Conservation (phyloP, 768 basidiomycete species). For the Kwoniella heveanensis region DNA sequence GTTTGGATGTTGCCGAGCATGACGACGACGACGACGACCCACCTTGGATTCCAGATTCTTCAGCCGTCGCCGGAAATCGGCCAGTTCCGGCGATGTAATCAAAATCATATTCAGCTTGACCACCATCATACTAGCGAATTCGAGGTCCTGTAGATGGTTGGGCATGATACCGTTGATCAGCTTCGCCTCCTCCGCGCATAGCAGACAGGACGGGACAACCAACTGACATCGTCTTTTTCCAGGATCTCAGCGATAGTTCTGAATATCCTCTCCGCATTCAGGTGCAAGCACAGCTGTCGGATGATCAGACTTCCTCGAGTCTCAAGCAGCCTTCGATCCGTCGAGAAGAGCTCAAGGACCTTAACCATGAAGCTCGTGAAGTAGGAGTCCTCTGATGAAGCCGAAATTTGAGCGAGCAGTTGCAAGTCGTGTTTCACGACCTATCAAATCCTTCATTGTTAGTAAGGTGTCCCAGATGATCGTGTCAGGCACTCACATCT, state of each 20-base stretch:
- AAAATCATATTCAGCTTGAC: constrained; percentile 96
- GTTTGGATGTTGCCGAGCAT: not conserved
- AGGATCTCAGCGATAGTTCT: constrained; percentile 93
- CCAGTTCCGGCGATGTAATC: constrained; percentile 93
- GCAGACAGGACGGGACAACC: not conserved
- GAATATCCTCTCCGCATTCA: constrained; percentile 95
- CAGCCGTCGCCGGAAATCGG: constrained; percentile 86
- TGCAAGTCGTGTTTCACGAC: constrained; percentile 96
- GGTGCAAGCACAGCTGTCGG: constrained; percentile 85
- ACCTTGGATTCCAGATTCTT: constrained; percentile 93
- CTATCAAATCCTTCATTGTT: constrained; percentile 54
- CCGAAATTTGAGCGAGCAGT: constrained; percentile 93
- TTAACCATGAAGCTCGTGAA: constrained; percentile 96
- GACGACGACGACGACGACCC: constrained; percentile 41
- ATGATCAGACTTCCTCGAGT: constrained; percentile 93
- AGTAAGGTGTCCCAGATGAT: too few relatives aligned
- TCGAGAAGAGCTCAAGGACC: constrained; percentile 89
- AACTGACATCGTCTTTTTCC: constrained; percentile 90
- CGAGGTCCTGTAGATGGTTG: constrained; percentile 70
- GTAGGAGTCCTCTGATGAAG: constrained; percentile 90
- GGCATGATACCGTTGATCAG: not conserved
- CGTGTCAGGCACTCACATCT: constrained; percentile 76
- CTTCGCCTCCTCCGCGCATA: not conserved
- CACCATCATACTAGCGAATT: constrained; percentile 96
- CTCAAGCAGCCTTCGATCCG: constrained; percentile 84